These are phyloP conservation scores for Ophiostoma populinum DNA, from an alignment of 2,329 filamentous ascomycete species.

Conservation along the genomic window DNA sequence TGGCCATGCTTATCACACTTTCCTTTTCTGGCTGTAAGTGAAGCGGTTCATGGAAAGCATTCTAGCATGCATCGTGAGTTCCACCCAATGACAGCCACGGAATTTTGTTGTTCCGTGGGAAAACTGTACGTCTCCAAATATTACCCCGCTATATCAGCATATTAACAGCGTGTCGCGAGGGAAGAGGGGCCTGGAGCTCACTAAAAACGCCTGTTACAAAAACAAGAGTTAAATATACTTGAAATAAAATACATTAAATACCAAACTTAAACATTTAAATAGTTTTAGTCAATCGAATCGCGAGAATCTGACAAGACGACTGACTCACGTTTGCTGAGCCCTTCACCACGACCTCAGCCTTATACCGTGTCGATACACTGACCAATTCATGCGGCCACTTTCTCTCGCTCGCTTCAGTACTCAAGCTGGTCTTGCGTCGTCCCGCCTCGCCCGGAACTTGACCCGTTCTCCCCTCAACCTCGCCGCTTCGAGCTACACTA, in stretches of 20 bases:
- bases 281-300: neutral
- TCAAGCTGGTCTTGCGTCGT: constrained; percentile 7
- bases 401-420: constrained; percentile 1
- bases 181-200: too few species aligned
- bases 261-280: neutral
- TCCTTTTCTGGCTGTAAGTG: too few species aligned
- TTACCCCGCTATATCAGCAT: neutral
- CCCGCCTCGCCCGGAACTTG: neutral
- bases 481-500: neutral
- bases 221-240: neutral
- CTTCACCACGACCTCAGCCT: neutral
- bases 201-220: neutral
- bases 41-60: too few species aligned
- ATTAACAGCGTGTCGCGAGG: neutral
- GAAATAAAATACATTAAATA: neutral
- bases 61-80: too few species aligned
- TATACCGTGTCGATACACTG: neutral
- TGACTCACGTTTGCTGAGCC: neutral
- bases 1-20: too few species aligned
- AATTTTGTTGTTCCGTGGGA: constrained; percentile 5
- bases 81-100: neutral
- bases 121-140: neutral
- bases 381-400: constrained; percentile 10
- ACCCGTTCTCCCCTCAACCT: constrained; percentile 1
- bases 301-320: neutral